Evolutionary conservation across 2,329 filamentous ascomycete species (phyloP).

Genomic region (Cytospora schulzeri): DNA sequence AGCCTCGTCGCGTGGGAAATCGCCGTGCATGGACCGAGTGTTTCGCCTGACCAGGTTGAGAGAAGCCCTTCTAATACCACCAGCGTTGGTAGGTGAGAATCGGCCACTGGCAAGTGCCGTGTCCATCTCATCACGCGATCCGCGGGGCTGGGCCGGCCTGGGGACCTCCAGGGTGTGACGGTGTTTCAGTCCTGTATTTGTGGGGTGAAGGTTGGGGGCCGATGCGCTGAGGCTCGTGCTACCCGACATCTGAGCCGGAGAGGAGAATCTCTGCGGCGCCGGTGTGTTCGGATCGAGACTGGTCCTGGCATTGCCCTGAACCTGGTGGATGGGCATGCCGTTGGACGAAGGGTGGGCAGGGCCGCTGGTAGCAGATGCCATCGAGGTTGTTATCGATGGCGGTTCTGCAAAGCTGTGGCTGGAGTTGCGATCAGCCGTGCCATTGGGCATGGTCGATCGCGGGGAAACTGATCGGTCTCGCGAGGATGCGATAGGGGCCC

Average conservation of each 20-base stretch:
- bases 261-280: conserved; percentile 62
- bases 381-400: conserved; percentile 36
- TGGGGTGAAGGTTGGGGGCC: conserved; percentile 53
- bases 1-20: conserved; percentile 80
- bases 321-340: conserved; percentile 3
- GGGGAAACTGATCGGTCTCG: conserved; percentile 34
- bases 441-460: conserved; percentile 27
- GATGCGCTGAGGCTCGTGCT: conserved; percentile 41
- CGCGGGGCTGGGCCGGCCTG: conserved; percentile 64
- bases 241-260: conserved; percentile 58
- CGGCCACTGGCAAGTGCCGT: conserved; percentile 71
- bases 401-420: conserved; percentile 37
- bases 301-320: conserved; percentile 19
- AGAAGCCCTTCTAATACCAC: conserved; percentile 74
- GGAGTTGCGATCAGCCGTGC: conserved; percentile 32
- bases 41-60: conserved; percentile 77
- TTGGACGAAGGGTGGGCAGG: conserved; percentile 37
- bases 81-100: conserved; percentile 69
- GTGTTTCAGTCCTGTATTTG: conserved; percentile 68
- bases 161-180: conserved; percentile 89
- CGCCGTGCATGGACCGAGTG: conserved; percentile 84
- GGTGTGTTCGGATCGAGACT: conserved; percentile 30
- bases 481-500: conserved; percentile 29
- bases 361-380: conserved; percentile 37
- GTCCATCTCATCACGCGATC: conserved; percentile 73